These are phyloP conservation scores for Phytophthora sansomeana DNA, from an alignment of 352 stramenopile genomes.

Conservation along the genomic window DNA sequence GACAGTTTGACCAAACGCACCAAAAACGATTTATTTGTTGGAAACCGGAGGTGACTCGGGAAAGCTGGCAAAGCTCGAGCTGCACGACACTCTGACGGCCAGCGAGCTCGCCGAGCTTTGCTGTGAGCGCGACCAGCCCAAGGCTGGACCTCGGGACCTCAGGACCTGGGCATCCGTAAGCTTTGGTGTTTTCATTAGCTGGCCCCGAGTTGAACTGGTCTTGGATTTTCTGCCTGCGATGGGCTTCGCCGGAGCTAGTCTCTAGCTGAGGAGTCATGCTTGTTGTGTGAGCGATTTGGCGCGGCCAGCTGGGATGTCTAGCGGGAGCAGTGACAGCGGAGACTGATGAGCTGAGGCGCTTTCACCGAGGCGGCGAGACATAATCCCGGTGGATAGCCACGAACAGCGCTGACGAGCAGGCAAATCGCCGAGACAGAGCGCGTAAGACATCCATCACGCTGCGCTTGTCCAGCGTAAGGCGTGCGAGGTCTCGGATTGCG, in stretches of 20 bases:
- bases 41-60: neutral
- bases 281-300: constrained; percentile 27
- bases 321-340: constrained; percentile 8
- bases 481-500: constrained; percentile 22
- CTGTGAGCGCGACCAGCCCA: neutral
- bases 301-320: constrained; percentile 31
- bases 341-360: constrained; percentile 37
- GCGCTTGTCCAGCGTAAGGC: constrained; percentile 29
- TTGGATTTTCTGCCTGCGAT: constrained; percentile 32
- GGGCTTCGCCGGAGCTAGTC: constrained; percentile 10
- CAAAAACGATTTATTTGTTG: too few relatives aligned
- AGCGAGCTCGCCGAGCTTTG: neutral
- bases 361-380: constrained; percentile 12
- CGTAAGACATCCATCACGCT: constrained; percentile 49
- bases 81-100: neutral
- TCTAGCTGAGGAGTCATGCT: constrained; percentile 27
- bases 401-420: constrained; percentile 33
- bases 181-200: constrained; percentile 26
- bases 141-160: too few relatives aligned
- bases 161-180: constrained; percentile 15
- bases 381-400: too few relatives aligned
- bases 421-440: constrained; percentile 31
- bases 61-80: neutral
- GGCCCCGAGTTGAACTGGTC: constrained; percentile 14
- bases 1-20: constrained; percentile 1